Base-by-base conservation (phyloP, 1,139 yeast species). In the Nakaseomyces sp. region DNA sequence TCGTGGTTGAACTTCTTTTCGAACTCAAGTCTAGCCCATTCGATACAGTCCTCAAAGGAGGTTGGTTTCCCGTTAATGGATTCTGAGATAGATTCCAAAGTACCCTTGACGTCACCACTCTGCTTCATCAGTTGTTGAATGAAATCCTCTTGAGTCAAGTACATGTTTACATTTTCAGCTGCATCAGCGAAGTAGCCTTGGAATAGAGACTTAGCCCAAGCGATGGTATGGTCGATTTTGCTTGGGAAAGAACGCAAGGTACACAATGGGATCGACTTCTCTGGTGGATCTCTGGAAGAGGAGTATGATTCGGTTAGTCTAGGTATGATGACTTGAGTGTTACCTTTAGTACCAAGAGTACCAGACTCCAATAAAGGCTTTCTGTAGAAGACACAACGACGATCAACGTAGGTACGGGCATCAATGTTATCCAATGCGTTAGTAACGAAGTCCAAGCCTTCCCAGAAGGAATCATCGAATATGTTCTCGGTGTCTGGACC, bases 271-370 rank as follows among this genome's bases (percentile, higher is more conserved):
- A 91, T 89, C 4, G 95, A 80, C 68, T 88, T 88, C 69, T 91
- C 99, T 40, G 99, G 98, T 35, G 99, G 98, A 68, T 91, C 99
- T 65, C 88, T 95, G 18, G 96, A 85, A 3, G 96, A 85, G 5
- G 96, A 85, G 66, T 91, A 91, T 5, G 95, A 83, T 68, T 91
- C 99, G 4, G 98, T 91, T 62, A 91, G 66, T 63, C 79, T 76
- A 49, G 99, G 99, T 59, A 88, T 79, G 45, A 91, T 83, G 39
- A 93, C 97, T 71, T 91, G 99, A 20, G 96, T 91, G 62, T 91
- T 91, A 65, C 98, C 98, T 69, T 93, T 91, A 24, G 98, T 91
- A 54, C 99, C 99, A 57, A 91, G 75, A 38, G 99, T 91, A 51
- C 99, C 99, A 12, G 95, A 84, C 69, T 91, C 99, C 52, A 91